A percentile compares a stretch with the other conserved stretches of the same genome.
Conservation (phyloP, 2,329 filamentous ascomycete species). For the Aspergillus tubingensis region DNA sequence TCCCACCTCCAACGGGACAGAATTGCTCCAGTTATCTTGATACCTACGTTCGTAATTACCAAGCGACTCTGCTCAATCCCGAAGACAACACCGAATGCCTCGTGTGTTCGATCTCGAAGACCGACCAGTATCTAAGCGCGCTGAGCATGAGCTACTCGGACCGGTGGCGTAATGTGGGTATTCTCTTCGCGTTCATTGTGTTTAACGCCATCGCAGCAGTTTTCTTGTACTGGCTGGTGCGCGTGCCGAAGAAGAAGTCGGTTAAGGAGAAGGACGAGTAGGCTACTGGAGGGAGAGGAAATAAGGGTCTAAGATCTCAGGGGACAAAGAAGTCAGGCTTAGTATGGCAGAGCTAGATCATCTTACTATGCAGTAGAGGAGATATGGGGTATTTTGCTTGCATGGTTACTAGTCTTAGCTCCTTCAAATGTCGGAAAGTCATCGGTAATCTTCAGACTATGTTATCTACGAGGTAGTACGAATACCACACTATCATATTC, state of each 20-base stretch:
- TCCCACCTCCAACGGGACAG: constrained; percentile 57
- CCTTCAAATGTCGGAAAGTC: neutral
- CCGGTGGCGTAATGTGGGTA: constrained; percentile 58
- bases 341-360: neutral
- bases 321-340: too few species aligned
- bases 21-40: constrained; percentile 66
- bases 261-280: constrained; percentile 44
- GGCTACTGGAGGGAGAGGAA: neutral
- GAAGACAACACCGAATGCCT: constrained; percentile 60
- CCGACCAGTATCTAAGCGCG: constrained; percentile 55
- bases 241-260: constrained; percentile 53
- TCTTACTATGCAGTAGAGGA: neutral
- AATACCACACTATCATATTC: neutral
- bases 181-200: constrained; percentile 55
- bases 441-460: neutral
- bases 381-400: neutral
- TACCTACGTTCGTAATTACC: constrained; percentile 53
- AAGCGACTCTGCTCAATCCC: constrained; percentile 65
- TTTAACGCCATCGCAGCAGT: constrained; percentile 55
- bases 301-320: neutral
- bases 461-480: neutral
- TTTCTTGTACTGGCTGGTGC: constrained; percentile 55
- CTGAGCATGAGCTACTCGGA: constrained; percentile 48
- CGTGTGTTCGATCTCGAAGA: constrained; percentile 43
- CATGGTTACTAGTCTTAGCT: neutral